phyloP scores from a whole-genome alignment of 495 filamentous ascomycete species.

The Xylaria venustula region DNA sequence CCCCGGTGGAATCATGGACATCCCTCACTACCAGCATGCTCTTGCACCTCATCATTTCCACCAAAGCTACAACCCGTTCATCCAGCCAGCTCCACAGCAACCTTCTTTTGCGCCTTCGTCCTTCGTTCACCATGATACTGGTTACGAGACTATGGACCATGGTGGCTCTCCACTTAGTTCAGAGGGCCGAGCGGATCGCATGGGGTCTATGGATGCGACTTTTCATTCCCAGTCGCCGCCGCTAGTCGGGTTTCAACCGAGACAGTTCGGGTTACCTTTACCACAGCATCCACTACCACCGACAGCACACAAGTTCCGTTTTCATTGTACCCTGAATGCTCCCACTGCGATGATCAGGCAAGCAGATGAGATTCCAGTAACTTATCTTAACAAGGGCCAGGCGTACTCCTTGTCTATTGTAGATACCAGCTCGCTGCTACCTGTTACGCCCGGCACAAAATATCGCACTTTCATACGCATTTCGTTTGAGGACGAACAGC shows the following conservation, averaged over 20 bases:
- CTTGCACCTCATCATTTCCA: constrained; percentile 69
- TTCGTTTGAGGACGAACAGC: constrained; percentile 92
- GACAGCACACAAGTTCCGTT: constrained; percentile 74
- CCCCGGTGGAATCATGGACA: constrained; percentile 50
- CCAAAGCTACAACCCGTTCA: constrained; percentile 66
- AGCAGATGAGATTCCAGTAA: constrained; percentile 83
- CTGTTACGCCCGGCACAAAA: constrained; percentile 47
- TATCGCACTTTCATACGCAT: constrained; percentile 88
- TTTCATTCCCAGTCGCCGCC: constrained; percentile 49
- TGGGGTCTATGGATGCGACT: constrained; percentile 48
- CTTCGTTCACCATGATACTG: constrained; percentile 73
- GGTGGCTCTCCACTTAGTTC: constrained; percentile 63
- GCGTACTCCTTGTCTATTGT: constrained; percentile 78
- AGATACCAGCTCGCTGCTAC: constrained; percentile 57
- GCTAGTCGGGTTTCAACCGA: constrained; percentile 40
- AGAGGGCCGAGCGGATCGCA: constrained; percentile 43
- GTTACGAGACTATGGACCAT: constrained; percentile 74
- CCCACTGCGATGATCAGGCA: constrained; percentile 96
- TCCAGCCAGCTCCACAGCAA: constrained; percentile 54
- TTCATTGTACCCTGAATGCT: constrained; percentile 83
- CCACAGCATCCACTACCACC: constrained; percentile 35
- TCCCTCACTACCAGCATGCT: constrained; percentile 51
- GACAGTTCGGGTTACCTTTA: constrained; percentile 43
- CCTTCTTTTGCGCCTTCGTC: constrained; percentile 73
- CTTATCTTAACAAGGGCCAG: constrained; percentile 97